A percentile compares a stretch with the other conserved stretches of the same genome.
These are phyloP conservation scores for Podila epicladia DNA, from an alignment of 192 early-diverging fungal species.

Conservation along the genomic window DNA sequence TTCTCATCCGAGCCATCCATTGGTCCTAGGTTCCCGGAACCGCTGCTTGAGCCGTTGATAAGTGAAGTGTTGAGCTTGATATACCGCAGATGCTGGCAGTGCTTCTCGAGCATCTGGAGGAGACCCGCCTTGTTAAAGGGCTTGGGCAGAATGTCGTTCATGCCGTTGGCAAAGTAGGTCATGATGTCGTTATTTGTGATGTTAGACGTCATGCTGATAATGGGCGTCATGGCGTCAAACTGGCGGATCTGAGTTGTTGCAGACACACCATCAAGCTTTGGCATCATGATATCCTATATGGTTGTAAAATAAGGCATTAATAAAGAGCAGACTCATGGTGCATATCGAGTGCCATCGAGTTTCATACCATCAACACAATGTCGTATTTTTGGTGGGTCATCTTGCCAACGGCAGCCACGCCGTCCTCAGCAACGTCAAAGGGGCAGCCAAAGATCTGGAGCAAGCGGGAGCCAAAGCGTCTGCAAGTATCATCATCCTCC, in stretches of 20 bases:
- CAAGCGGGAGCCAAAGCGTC: constrained; percentile 59
- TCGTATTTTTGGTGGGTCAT: constrained; percentile 75
- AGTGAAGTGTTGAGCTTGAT: constrained; percentile 40
- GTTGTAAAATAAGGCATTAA: background rate
- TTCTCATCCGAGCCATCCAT: constrained; percentile 8
- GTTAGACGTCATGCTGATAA: constrained; percentile 82
- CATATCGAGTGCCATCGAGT: too few relatives aligned
- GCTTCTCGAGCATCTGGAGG: constrained; percentile 64
- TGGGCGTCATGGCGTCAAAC: constrained; percentile 75
- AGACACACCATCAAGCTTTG: constrained; percentile 73
- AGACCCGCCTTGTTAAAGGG: constrained; percentile 68
- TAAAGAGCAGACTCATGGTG: background rate
- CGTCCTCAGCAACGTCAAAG: constrained; percentile 76
- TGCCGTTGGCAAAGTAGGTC: constrained; percentile 73
- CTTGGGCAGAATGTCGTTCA: constrained; percentile 81
- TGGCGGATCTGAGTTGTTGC: constrained; percentile 78
- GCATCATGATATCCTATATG: constrained; percentile 76
- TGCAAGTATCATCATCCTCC: constrained; percentile 75
- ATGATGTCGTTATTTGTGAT: constrained; percentile 71
- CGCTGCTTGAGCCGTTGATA: background rate
- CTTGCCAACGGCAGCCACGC: constrained; percentile 70
- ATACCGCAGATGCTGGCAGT: constrained; percentile 61
- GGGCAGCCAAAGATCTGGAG: constrained; percentile 74
- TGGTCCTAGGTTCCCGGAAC: background rate
- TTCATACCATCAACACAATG: constrained; percentile 73